These are phyloP conservation scores for Paramicrosporidium saccamoebae DNA, from an alignment of 371 early-diverging fungal species.

Conservation along the genomic window DNA sequence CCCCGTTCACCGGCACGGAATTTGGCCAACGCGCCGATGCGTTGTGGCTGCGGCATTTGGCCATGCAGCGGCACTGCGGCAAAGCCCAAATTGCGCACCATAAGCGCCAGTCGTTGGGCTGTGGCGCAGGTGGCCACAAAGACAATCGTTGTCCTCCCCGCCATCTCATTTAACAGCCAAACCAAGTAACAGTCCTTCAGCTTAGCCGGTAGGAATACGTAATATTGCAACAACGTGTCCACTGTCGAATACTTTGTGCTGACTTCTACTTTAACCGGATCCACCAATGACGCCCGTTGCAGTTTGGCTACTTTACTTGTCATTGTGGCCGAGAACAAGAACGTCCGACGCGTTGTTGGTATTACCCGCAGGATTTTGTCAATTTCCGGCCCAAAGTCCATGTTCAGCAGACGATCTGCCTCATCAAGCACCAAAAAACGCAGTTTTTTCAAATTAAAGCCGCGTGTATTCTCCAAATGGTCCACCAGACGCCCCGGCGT, in stretches of 20 bases:
- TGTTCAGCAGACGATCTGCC: constrained; percentile 82
- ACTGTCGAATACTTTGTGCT: constrained; percentile 73
- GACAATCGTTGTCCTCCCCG: constrained; percentile 59
- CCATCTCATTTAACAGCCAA: constrained; percentile 60
- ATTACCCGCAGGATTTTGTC: constrained; percentile 73
- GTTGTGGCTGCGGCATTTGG: constrained; percentile 60
- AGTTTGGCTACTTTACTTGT: constrained; percentile 78
- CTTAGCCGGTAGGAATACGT: constrained; percentile 74
- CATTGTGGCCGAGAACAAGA: constrained; percentile 90
- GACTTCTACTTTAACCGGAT: constrained; percentile 71
- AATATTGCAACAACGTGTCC: constrained; percentile 61
- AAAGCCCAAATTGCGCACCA: constrained; percentile 64
- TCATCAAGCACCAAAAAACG: constrained; percentile 90
- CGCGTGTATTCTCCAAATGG: constrained; percentile 89
- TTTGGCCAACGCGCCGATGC: constrained; percentile 56
- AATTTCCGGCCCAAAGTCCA: constrained; percentile 87
- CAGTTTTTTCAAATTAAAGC: constrained; percentile 42
- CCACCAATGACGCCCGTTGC: constrained; percentile 56
- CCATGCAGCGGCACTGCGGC: constrained; percentile 77
- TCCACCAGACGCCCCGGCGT: constrained; percentile 94
- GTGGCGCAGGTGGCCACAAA: constrained; percentile 62
- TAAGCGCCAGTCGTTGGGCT: constrained; percentile 38
- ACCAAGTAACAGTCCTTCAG: constrained; percentile 77
- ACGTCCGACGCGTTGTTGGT: constrained; percentile 64
- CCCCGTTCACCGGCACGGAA: constrained; percentile 54